Conservation (phyloP, 768 basidiomycete genomes). For the Amanita pallidorosea region DNA sequence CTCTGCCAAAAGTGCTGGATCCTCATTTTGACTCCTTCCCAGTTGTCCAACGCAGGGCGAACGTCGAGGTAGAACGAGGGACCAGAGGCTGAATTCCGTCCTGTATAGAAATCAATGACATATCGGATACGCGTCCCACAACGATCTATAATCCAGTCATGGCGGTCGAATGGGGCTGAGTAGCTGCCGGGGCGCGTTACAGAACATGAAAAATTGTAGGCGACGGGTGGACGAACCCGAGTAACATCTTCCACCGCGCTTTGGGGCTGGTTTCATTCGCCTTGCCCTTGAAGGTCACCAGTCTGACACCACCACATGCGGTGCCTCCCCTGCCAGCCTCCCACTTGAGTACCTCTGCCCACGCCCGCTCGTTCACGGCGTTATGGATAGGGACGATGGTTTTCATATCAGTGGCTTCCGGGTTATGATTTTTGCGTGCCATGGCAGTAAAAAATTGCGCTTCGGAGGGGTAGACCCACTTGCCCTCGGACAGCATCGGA, state of each 20-base stretch:
- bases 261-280: conserved; percentile 73
- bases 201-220: conserved; percentile 1
- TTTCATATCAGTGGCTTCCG: conserved; percentile 82
- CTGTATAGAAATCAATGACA: conserved; percentile 97
- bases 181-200: conserved; percentile 44
- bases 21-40: conserved; percentile 90
- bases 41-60: conserved; percentile 86
- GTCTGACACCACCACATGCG: conserved; percentile 67
- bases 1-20: conserved; percentile 40
- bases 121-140: conserved; percentile 86
- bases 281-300: conserved; percentile 86
- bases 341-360: conserved; percentile 78
- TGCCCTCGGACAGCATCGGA: conserved; percentile 55
- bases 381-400: conserved; percentile 98
- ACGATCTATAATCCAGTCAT: conserved; percentile 95
- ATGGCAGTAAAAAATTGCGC: conserved; percentile 99
- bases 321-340: conserved; percentile 75
- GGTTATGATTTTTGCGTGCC: conserved; percentile 88
- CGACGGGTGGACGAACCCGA: conserved; percentile 58
- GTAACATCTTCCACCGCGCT: conserved; percentile 70
- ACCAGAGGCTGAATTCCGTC: conserved; percentile 37
- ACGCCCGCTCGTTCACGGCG: conserved; percentile 93
- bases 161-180: conserved; percentile 88
- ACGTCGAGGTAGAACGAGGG: conserved; percentile 89
- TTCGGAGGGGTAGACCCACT: conserved; percentile 98